phyloP scores from a whole-genome alignment of 176 grass and related monocot genomes.

The Eremochloa ophiuroides region DNA sequence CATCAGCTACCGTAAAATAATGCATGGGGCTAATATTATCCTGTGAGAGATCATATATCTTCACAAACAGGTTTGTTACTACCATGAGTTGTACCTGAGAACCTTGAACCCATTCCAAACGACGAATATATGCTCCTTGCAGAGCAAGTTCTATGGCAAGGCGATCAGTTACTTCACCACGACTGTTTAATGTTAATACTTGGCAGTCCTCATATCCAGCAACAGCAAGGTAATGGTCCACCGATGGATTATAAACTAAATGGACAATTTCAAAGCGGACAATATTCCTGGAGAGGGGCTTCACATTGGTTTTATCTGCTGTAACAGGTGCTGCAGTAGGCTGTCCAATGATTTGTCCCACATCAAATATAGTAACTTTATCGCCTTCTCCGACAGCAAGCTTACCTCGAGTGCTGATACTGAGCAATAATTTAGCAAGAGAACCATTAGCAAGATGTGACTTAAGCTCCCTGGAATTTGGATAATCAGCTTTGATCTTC shows the following conservation, averaged over 20 bases:
- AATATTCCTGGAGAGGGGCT: constrained; percentile 91
- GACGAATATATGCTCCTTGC: constrained; percentile 81
- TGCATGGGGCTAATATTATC: constrained; percentile 93
- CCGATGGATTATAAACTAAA: constrained; percentile 72
- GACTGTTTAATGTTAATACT: constrained; percentile 90
- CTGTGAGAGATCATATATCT: constrained; percentile 97
- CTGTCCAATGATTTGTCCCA: constrained; percentile 95
- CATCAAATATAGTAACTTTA: constrained; percentile 92
- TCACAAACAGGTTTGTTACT: constrained; percentile 93
- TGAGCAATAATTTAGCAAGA: constrained; percentile 80
- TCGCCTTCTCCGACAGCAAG: constrained; percentile 99
- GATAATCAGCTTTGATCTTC: constrained; percentile 96
- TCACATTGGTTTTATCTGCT: constrained; percentile 95
- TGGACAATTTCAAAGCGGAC: constrained; percentile 98
- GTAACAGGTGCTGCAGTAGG: constrained; percentile 69
- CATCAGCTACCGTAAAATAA: constrained; percentile 91
- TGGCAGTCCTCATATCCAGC: constrained; percentile 93
- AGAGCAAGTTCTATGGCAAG: constrained; percentile 96
- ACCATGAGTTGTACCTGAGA: constrained; percentile 98
- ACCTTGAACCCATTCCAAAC: constrained; percentile 86
- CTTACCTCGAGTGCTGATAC: constrained; percentile 74
- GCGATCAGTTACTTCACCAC: constrained; percentile 91
- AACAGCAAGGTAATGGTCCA: constrained; percentile 89
- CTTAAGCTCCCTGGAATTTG: constrained; percentile 91
- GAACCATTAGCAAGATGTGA: constrained; percentile 77